Percentiles rank a stretch among this genome's conserved stretches.
Evolutionary conservation across 768 basidiomycete species (phyloP).

Genomic region (Mycena floridula): DNA sequence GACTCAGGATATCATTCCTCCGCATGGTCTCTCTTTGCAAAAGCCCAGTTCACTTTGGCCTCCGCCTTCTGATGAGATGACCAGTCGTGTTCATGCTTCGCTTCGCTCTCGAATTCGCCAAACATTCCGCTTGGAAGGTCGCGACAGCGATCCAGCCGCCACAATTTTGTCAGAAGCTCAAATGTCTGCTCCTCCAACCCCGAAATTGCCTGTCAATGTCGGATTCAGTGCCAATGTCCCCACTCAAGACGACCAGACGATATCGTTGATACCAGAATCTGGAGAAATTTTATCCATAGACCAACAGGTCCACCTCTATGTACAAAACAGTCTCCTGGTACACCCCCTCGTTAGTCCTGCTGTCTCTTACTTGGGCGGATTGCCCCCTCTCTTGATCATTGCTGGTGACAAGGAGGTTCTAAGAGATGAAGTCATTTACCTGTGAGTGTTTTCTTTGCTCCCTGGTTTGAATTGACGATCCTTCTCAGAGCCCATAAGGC

Average conservation of each 20-base stretch:
- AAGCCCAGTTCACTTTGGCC: slow-evolving; percentile 79
- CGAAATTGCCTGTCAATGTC: slow-evolving; percentile 35
- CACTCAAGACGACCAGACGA: slow-evolving; percentile 33
- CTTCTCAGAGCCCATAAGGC: slow-evolving; percentile 79
- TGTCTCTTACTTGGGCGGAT: slow-evolving; percentile 78
- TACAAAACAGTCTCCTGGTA: slow-evolving; percentile 66
- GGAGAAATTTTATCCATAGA: slow-evolving; percentile 51
- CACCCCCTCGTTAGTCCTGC: slow-evolving; percentile 85
- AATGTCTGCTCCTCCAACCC: slow-evolving; percentile 10
- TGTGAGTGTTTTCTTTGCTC: slow-evolving; percentile 37
- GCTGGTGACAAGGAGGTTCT: slow-evolving; percentile 89
- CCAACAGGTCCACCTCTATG: slow-evolving; percentile 82
- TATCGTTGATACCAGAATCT: slow-evolving; percentile 36
- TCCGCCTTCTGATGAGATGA: slow-evolving; percentile 63
- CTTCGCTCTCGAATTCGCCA: slow-evolving; percentile 59
- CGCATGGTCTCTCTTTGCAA: slow-evolving; percentile 70
- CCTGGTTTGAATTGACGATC: slow-evolving; percentile 1
- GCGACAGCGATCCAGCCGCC: slow-evolving; percentile 15
- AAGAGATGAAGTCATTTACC: slow-evolving; percentile 86
- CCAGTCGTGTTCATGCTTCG: slow-evolving; percentile 46
- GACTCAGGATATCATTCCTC: slow-evolving; percentile 69
- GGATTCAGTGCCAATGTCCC: slow-evolving; percentile 38
- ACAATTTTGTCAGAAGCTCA: slow-evolving; percentile 8
- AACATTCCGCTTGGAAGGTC: slow-evolving; percentile 33
- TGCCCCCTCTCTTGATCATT: slow-evolving; percentile 82